Conservation (phyloP, 306 rosid species). For the Acmispon strigosus region DNA sequence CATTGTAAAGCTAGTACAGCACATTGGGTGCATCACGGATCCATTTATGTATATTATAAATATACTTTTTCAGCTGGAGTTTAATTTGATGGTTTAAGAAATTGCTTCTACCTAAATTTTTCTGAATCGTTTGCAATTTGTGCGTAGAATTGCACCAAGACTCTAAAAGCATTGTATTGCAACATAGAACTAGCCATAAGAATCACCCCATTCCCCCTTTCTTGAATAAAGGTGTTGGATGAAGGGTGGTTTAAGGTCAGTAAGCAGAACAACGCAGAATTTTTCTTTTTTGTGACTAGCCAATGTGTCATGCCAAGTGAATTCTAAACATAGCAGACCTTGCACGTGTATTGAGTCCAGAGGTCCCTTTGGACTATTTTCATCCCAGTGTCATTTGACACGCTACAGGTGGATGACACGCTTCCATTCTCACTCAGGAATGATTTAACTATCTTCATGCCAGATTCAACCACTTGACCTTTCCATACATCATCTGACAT, state of each 20-base stretch:
- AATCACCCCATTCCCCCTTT: neutral
- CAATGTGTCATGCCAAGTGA: neutral
- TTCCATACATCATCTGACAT: constrained; percentile 60
- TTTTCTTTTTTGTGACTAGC: neutral
- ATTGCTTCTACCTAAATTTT: neutral
- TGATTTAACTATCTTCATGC: constrained; percentile 37
- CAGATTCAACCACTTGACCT: constrained; percentile 57
- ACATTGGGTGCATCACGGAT: neutral
- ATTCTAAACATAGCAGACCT: constrained; percentile 43
- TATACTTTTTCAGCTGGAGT: neutral
- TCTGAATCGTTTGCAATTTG: neutral
- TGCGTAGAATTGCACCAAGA: neutral
- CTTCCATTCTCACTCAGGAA: constrained; percentile 40
- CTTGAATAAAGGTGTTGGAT: neutral
- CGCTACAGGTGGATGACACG: constrained; percentile 17
- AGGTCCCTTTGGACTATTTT: constrained; percentile 58
- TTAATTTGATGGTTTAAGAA: neutral
- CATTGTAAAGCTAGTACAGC: neutral
- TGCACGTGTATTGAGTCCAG: constrained; percentile 83
- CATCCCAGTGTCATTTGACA: constrained; percentile 23
- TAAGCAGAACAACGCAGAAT: neutral
- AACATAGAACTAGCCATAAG: neutral
- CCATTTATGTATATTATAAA: neutral
- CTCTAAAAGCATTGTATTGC: neutral
- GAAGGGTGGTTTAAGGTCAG: neutral